Conservation (phyloP, 345 rosid genomes). For the Eucalyptus marginata region DNA sequence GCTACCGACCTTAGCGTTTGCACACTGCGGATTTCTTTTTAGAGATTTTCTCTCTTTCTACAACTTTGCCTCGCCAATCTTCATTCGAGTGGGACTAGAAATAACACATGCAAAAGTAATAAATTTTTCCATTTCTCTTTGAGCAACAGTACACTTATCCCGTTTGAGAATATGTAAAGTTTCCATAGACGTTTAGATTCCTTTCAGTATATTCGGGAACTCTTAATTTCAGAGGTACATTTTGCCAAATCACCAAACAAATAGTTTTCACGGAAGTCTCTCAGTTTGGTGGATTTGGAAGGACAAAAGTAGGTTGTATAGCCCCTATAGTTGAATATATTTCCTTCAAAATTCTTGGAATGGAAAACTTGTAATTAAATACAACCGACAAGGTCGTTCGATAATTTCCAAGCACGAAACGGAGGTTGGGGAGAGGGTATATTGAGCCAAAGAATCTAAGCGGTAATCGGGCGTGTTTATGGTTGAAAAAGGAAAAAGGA, state of each 20-base stretch:
- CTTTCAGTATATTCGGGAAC: background rate
- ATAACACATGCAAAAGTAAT: background rate
- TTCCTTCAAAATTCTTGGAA: background rate
- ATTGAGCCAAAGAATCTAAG: background rate
- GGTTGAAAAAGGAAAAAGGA: background rate
- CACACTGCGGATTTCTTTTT: background rate
- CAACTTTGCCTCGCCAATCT: background rate
- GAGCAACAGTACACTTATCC: background rate
- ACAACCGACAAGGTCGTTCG: background rate
- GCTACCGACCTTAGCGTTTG: background rate
- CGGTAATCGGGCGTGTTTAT: background rate
- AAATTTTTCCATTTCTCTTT: background rate
- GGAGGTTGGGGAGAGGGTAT: background rate
- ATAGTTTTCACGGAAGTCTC: background rate
- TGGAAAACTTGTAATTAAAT: background rate
- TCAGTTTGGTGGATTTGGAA: background rate
- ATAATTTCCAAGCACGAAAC: background rate
- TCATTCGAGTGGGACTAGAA: background rate
- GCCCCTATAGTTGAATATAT: background rate
- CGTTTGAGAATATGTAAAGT: background rate
- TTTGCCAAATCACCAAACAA: background rate
- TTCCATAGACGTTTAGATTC: background rate
- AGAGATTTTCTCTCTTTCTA: background rate
- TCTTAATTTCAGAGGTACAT: background rate
- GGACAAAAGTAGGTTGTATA: background rate